These are phyloP conservation scores for Endoconidiophora polonica DNA, from an alignment of 2,329 filamentous ascomycete species.

Conservation along the genomic window DNA sequence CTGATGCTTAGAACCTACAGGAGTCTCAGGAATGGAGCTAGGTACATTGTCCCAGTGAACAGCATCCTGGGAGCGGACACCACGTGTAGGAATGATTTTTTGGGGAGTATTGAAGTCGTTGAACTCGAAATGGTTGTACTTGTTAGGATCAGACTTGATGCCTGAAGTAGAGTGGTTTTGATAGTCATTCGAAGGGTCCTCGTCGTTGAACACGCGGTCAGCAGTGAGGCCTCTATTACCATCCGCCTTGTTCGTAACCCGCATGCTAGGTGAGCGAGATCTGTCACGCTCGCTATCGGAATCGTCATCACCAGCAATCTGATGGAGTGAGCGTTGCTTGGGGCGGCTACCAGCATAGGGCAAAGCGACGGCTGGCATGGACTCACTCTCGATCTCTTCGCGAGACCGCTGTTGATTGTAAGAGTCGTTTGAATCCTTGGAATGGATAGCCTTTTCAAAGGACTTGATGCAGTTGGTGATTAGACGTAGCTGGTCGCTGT, in stretches of 20 bases:
- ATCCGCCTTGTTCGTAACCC: constrained; percentile 28
- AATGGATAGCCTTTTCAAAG: constrained; percentile 20
- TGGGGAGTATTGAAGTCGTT: constrained; percentile 73
- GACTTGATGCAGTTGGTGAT: constrained; percentile 46
- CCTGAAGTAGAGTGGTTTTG: neutral
- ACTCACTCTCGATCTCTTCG: constrained; percentile 39
- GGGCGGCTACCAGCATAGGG: constrained; percentile 45
- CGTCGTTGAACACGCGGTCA: constrained; percentile 39
- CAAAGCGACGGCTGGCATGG: constrained; percentile 34
- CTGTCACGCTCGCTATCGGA: constrained; percentile 29
- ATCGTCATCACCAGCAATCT: constrained; percentile 46
- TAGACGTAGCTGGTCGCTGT: constrained; percentile 64
- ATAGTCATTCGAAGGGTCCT: constrained; percentile 27
- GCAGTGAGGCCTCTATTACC: constrained; percentile 40
- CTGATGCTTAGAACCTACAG: constrained; percentile 37
- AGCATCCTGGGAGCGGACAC: constrained; percentile 47
- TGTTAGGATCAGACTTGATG: constrained; percentile 10
- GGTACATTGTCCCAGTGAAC: constrained; percentile 64
- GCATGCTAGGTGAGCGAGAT: constrained; percentile 29
- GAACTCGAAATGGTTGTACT: constrained; percentile 30
- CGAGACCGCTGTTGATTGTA: constrained; percentile 19
- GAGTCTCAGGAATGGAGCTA: constrained; percentile 32
- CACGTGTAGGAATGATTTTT: constrained; percentile 47
- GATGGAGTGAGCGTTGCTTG: constrained; percentile 50
- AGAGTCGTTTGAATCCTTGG: neutral